These are phyloP conservation scores for Macrocybe gigantea DNA, from an alignment of 768 basidiomycete genomes.

Conservation along the genomic window DNA sequence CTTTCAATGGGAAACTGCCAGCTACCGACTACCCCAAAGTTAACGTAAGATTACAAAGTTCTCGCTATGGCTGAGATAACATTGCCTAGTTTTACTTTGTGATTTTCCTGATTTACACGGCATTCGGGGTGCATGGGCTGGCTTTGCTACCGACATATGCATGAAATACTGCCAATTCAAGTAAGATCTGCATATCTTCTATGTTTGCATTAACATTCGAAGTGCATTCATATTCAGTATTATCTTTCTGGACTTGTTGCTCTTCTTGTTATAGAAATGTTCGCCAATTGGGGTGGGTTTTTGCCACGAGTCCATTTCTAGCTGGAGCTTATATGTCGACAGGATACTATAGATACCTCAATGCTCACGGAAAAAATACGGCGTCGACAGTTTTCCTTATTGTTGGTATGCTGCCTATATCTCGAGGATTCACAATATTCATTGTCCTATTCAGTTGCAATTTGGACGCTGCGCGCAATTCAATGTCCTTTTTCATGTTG, in stretches of 20 bases:
- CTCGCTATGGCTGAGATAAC: conserved; percentile 1
- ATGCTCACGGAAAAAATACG: conserved; percentile 71
- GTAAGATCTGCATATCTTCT: conserved; percentile 30
- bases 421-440: background rate
- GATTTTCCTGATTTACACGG: conserved; percentile 76
- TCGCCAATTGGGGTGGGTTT: conserved; percentile 77
- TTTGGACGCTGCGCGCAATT: conserved; percentile 93
- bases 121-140: conserved; percentile 72
- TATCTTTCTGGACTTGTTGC: conserved; percentile 87
- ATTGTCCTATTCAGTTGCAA: conserved; percentile 56
- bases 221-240: conserved; percentile 40
- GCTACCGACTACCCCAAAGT: conserved; percentile 98
- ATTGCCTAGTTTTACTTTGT: conserved; percentile 72
- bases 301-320: background rate
- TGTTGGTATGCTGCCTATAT: conserved; percentile 54
- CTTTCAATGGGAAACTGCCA: conserved; percentile 81
- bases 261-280: conserved; percentile 90
- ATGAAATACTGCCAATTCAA: conserved; percentile 86
- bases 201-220: background rate
- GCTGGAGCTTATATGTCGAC: conserved; percentile 7
- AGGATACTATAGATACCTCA: conserved; percentile 95
- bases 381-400: conserved; percentile 88
- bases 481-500: conserved; percentile 92
- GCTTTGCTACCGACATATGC: conserved; percentile 73
- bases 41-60: conserved; percentile 49